These are phyloP conservation scores for Solanum pennellii DNA, from an alignment of 257 asterid species.

Conservation along the genomic window DNA sequence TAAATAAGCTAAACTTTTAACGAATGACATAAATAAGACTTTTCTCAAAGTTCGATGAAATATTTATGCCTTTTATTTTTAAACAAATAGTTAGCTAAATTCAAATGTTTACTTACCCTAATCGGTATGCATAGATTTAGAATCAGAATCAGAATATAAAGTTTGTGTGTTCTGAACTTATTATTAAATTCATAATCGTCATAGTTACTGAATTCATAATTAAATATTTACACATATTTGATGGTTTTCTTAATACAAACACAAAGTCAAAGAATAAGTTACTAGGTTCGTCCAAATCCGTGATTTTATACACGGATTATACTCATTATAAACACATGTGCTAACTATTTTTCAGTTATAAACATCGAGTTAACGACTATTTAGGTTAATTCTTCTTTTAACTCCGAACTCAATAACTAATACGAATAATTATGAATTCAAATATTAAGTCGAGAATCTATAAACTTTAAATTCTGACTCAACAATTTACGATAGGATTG, in stretches of 20 bases:
- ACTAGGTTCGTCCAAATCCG: background rate
- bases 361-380: background rate
- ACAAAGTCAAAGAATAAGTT: background rate
- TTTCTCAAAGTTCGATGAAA: no score
- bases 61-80: no score
- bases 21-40: no score
- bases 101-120: background rate
- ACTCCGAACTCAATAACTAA: background rate
- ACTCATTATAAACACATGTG: background rate
- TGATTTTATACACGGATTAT: background rate
- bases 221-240: background rate
- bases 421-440: background rate
- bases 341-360: background rate
- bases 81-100: background rate
- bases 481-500: slow-evolving; percentile 26
- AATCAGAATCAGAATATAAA: no score
- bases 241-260: background rate
- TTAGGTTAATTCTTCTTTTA: background rate
- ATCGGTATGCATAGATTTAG: background rate
- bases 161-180: background rate
- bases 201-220: background rate
- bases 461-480: background rate
- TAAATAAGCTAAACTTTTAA: background rate
- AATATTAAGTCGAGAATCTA: background rate
- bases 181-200: background rate